A percentile compares a stretch with the other conserved stretches of the same genome.
Evolutionary conservation across 352 stramenopile species (phyloP).

Genomic region (Phytophthora pseudosyringae): DNA sequence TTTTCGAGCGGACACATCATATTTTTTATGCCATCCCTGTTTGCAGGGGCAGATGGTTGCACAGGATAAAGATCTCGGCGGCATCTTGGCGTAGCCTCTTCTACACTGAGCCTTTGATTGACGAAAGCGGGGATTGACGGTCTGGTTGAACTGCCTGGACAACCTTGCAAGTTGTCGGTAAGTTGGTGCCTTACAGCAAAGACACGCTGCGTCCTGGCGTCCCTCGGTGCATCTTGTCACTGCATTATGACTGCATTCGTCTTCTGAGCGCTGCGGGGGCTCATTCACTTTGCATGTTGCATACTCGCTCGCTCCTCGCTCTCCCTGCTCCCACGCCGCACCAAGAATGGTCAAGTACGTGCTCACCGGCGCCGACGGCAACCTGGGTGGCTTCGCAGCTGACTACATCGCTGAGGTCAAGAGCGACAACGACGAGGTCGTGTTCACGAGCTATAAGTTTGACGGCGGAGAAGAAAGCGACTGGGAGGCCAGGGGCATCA

Average conservation of each 20-base stretch:
- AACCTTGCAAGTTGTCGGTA: conserved; percentile 4
- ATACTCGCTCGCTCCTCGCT: background rate
- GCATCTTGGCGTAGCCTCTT: too few relatives aligned
- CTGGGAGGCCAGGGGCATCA: conserved; percentile 21
- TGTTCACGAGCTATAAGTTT: conserved; percentile 38
- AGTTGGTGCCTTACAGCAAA: conserved; percentile 26
- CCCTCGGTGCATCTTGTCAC: too few relatives aligned
- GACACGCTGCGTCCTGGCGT: conserved; percentile 18
- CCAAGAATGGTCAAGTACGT: conserved; percentile 36
- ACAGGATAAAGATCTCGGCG: conserved; percentile 17
- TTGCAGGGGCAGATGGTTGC: conserved; percentile 20
- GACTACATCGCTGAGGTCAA: conserved; percentile 35
- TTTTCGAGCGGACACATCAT: conserved; percentile 11
- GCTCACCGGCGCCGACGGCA: conserved; percentile 34
- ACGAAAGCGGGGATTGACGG: conserved; percentile 12
- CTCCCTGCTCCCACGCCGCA: too few relatives aligned
- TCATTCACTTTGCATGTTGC: conserved; percentile 26
- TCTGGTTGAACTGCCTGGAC: conserved; percentile 10
- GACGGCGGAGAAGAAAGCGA: conserved; percentile 17
- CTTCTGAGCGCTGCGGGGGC: too few relatives aligned
- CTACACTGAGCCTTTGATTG: conserved; percentile 11
- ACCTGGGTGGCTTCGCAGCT: conserved; percentile 33
- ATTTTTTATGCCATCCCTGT: too few relatives aligned
- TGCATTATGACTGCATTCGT: too few relatives aligned
- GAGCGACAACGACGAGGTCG: conserved; percentile 22